Percentiles rank a stretch among this genome's conserved stretches.
phyloP scores from a whole-genome alignment of 225 moss, liverwort and hornwort species.

The Takakia lepidozioides region DNA sequence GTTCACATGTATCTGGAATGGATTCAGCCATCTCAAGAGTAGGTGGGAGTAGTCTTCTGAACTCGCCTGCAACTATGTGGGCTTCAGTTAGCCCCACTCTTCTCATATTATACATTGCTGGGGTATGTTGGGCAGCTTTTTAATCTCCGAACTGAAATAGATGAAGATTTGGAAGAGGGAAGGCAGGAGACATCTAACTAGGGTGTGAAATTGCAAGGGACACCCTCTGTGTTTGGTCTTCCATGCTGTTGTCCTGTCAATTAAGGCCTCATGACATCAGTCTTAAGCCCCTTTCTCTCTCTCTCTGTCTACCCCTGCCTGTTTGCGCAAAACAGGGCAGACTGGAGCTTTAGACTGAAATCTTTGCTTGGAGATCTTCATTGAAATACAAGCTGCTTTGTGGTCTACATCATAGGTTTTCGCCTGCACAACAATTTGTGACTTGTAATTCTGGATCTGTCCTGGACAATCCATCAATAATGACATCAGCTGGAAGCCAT shows the following conservation, averaged over 20 bases:
- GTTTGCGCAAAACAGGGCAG: too few relatives aligned
- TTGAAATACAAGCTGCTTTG: not conserved
- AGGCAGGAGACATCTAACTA: constrained; percentile 11
- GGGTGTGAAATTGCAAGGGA: constrained; percentile 55
- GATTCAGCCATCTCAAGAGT: constrained; percentile 61
- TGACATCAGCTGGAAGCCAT: too few relatives aligned
- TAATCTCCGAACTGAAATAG: too few relatives aligned
- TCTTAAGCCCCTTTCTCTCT: constrained; percentile 87
- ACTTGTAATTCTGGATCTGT: too few relatives aligned
- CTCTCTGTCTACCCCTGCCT: too few relatives aligned
- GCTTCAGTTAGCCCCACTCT: constrained; percentile 89
- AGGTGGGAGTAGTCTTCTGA: constrained; percentile 81
- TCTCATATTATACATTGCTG: too few relatives aligned
- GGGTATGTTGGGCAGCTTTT: too few relatives aligned
- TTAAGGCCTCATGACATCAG: constrained; percentile 74
- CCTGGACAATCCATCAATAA: too few relatives aligned
- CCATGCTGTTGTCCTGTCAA: constrained; percentile 83
- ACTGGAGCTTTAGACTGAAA: too few relatives aligned
- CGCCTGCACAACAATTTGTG: too few relatives aligned
- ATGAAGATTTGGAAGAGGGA: too few relatives aligned
- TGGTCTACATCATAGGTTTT: constrained; percentile 3
- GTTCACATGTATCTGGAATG: constrained; percentile 75
- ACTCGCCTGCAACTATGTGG: constrained; percentile 80
- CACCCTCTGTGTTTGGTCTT: constrained; percentile 77
- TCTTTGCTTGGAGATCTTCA: too few relatives aligned